phyloP scores from a whole-genome alignment of 805 yeast species.

The Blastobotrys peoriensis region DNA sequence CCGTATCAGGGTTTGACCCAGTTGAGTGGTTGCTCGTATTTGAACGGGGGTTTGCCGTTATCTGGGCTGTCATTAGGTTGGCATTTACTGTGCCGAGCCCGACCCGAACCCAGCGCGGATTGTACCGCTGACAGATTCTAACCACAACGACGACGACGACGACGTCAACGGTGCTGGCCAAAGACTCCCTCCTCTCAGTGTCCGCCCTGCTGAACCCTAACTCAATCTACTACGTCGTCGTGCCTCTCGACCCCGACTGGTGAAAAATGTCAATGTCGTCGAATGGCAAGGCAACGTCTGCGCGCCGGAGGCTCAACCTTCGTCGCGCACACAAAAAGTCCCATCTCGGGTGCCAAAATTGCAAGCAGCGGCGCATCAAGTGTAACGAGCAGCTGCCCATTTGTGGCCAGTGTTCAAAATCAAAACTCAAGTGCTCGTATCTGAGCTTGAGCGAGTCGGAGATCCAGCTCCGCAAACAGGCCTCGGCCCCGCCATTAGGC shows the following conservation, averaged over 20 bases:
- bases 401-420: slow-evolving; percentile 49
- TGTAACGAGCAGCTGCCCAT: slow-evolving; percentile 60
- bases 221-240: too few species aligned
- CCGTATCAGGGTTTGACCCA: not conserved
- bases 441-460: slow-evolving; percentile 40
- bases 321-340: slow-evolving; percentile 62
- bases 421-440: slow-evolving; percentile 45
- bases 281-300: not conserved
- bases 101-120: too few species aligned
- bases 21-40: not conserved
- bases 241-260: too few species aligned
- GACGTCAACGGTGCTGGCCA: too few species aligned
- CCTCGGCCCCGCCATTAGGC: not conserved
- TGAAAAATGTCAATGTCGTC: too few species aligned
- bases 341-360: slow-evolving; percentile 67
- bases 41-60: not conserved
- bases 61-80: slow-evolving; percentile 16
- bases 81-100: not conserved
- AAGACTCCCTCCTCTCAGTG: too few species aligned
- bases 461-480: slow-evolving; percentile 30
- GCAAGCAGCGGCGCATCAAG: slow-evolving; percentile 56
- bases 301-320: slow-evolving; percentile 20
- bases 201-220: too few species aligned
- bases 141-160: too few species aligned
- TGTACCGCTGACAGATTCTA: too few species aligned